Percentiles rank a stretch among this genome's conserved stretches.
Conservation (phyloP, 345 rosid species). For the Cardamine resedifolia region DNA sequence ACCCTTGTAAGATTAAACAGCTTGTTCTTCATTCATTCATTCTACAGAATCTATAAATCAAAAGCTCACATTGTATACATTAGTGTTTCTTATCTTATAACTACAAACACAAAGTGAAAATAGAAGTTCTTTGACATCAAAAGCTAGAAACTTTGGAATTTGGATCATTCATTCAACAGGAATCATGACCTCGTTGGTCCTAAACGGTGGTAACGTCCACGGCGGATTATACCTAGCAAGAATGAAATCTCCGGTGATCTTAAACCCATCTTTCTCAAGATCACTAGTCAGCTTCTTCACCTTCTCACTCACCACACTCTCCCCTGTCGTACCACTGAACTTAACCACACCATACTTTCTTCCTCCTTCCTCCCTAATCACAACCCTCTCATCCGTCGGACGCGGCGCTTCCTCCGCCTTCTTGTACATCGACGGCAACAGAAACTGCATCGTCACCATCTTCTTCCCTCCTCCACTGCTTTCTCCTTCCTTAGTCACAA, state of each 20-base stretch:
- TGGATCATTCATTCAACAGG: constrained; percentile 56
- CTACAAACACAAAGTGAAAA: constrained; percentile 8
- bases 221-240: constrained; percentile 93
- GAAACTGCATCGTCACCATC: constrained; percentile 83
- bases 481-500: constrained; percentile 56
- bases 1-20: neutral
- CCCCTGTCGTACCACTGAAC: constrained; percentile 65
- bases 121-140: constrained; percentile 13
- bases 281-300: constrained; percentile 60
- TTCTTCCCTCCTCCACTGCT: constrained; percentile 35
- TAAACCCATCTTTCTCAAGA: constrained; percentile 72
- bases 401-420: constrained; percentile 83
- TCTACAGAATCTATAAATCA: neutral
- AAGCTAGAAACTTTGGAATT: constrained; percentile 8
- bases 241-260: constrained; percentile 57
- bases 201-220: constrained; percentile 73
- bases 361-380: constrained; percentile 64
- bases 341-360: constrained; percentile 71
- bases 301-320: constrained; percentile 59
- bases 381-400: constrained; percentile 86
- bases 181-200: constrained; percentile 79
- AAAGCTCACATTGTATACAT: constrained; percentile 12
- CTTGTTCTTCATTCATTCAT: constrained; percentile 12
- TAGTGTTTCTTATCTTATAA: neutral
- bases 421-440: constrained; percentile 65